Conservation (phyloP, 331 rosid species). For the Cydonia oblonga region DNA sequence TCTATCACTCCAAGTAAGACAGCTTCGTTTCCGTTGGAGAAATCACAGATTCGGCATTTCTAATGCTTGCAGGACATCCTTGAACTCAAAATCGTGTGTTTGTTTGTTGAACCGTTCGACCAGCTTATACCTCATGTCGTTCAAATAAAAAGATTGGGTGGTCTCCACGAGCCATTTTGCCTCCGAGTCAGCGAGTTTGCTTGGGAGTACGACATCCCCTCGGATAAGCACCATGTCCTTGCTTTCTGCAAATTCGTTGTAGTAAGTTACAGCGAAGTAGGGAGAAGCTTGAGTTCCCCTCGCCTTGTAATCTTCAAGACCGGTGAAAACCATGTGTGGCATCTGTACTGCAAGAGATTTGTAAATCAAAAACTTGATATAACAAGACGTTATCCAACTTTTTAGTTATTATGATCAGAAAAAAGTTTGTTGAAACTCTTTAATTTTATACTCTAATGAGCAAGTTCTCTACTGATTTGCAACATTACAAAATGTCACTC, state of each 20-base stretch:
- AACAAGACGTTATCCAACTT: neutral
- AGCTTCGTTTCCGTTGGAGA: neutral
- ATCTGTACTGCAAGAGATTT: conserved; percentile 52
- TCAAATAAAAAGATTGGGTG: conserved; percentile 74
- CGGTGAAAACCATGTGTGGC: conserved; percentile 78
- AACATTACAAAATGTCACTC: neutral
- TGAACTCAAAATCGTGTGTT: conserved; percentile 78
- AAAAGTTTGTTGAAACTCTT: neutral
- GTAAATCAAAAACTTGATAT: neutral
- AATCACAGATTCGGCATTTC: conserved; percentile 60
- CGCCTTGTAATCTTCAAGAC: conserved; percentile 96
- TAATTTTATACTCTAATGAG: neutral
- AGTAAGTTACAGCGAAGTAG: conserved; percentile 53
- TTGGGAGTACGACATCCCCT: conserved; percentile 73
- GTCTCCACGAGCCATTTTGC: conserved; percentile 83
- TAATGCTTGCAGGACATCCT: conserved; percentile 71
- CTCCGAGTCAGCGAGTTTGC: conserved; percentile 67
- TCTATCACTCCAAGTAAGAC: neutral
- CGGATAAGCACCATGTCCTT: conserved; percentile 80
- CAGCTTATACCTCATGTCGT: conserved; percentile 63
- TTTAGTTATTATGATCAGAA: neutral
- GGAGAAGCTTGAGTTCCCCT: conserved; percentile 93
- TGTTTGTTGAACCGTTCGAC: conserved; percentile 80
- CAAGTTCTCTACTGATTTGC: neutral
- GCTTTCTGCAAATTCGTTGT: conserved; percentile 78